A percentile compares a stretch with the other conserved stretches of the same genome.
Evolutionary conservation across 495 filamentous ascomycete genomes (phyloP).

Genomic region (Cladorrhinum samala): DNA sequence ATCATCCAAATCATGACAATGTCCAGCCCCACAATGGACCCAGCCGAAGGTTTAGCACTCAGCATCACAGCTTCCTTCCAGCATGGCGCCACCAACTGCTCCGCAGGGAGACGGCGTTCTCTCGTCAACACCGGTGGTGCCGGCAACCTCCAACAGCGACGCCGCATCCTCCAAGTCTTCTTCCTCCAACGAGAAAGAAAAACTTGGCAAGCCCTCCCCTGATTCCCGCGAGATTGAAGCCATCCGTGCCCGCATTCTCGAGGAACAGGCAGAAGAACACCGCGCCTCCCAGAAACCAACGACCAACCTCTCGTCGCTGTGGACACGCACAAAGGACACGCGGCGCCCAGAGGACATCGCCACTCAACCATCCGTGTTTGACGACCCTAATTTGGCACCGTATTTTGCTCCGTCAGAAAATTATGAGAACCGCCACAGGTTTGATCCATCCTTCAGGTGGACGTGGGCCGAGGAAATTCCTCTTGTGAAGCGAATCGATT

Average conservation of each 20-base stretch:
- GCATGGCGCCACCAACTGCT: neutral
- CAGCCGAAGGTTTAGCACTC: neutral
- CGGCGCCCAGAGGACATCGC: slow-evolving; percentile 34
- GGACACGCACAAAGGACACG: neutral
- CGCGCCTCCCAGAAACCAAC: slow-evolving; percentile 1
- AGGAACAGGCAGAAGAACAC: neutral
- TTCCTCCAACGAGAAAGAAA: neutral
- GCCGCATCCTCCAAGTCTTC: neutral
- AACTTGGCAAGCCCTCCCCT: neutral
- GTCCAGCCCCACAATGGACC: neutral
- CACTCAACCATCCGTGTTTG: slow-evolving; percentile 46
- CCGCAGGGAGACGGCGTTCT: neutral
- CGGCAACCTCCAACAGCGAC: too few species aligned
- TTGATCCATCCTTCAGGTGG: slow-evolving; percentile 48
- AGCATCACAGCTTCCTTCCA: neutral
- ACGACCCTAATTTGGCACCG: slow-evolving; percentile 41
- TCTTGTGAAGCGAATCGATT: slow-evolving; percentile 26
- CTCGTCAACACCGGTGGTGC: neutral
- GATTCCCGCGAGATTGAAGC: neutral
- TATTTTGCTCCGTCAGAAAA: slow-evolving; percentile 39
- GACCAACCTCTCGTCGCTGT: neutral
- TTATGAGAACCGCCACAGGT: slow-evolving; percentile 49
- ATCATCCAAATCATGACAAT: neutral
- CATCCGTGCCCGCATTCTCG: neutral
- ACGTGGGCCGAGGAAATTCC: slow-evolving; percentile 43